Evolutionary conservation across 495 filamentous ascomycete species (phyloP), one percentile per base, ranked within the genome.

Genomic region (Penicillium subrubescens): DNA sequence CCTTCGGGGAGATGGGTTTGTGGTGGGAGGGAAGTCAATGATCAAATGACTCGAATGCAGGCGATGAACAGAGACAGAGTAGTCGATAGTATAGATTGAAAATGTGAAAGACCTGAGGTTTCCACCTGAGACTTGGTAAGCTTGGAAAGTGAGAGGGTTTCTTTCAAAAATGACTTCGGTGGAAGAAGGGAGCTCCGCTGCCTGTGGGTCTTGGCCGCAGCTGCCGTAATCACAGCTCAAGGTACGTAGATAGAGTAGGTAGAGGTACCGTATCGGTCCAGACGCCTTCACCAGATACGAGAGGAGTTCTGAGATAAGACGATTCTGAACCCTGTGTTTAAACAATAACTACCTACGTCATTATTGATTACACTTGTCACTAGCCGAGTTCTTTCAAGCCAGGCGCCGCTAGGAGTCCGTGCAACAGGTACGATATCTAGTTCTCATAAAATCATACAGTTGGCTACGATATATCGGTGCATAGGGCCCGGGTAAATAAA

Each of bases 121-220:
- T 43, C 10, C 23, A 52, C 12, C 25, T 31, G 48, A 52, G 23
- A 52, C 48, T 31, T 23, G 23, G 1, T 31, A 17, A 17, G 6
- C 3, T 52, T 52, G 48, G 14, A 52, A 8, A 52, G 23, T 31
- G 48, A 52, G 27, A 31, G 7, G 14, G 48, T 6, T 52, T 31
- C 27, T 31, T 4, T 52, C 21, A 25, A 31, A n/a, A 29, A 17
- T 31, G 48, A 52, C 25, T 52, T 27, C 14, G n/a, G 58, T 39
- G 44, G 41, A 46, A 46, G 57, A 51, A 60, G 58, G 58, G 58
- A 60, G 43, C 58, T 60, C 46, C 43, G 58, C 19, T 21, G n/a
- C 53, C 15, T 5, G 37, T 44, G 56, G 56, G 37, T 58, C 55
- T 29, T 58, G 23, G 27, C 56, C 10, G 21, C 25, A 52, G 48